Evolutionary conservation across 352 stramenopile species (phyloP).

Genomic region (Phytophthora pinifolia): DNA sequence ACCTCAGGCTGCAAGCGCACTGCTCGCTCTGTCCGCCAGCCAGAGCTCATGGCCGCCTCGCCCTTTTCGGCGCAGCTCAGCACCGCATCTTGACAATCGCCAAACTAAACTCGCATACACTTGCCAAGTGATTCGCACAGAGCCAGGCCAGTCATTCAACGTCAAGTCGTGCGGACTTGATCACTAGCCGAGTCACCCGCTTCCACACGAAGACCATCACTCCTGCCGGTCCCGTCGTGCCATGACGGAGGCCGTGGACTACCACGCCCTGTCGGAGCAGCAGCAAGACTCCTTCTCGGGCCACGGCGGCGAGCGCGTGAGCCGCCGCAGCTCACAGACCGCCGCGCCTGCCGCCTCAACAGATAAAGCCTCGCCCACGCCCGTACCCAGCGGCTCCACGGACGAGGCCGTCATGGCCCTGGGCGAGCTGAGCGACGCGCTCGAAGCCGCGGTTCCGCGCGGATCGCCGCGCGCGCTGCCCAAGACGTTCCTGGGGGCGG

Average conservation of each 20-base stretch:
- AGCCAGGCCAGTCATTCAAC: conserved; percentile 2
- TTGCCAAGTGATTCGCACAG: neutral
- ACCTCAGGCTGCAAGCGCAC: too few relatives aligned
- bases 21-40: neutral
- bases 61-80: conserved; percentile 2
- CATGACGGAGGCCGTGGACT: conserved; percentile 35
- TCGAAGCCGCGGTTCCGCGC: conserved; percentile 16
- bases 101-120: neutral
- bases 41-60: neutral
- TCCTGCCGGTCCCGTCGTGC: too few relatives aligned
- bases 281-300: conserved; percentile 25
- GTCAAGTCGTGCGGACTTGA: neutral
- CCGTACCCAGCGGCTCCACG: conserved; percentile 23
- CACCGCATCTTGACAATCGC: neutral
- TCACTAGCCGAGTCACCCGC: too few relatives aligned
- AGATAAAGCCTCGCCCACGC: conserved; percentile 26
- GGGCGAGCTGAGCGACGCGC: conserved; percentile 17
- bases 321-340: conserved; percentile 22
- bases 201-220: too few relatives aligned
- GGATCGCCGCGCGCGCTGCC: conserved; percentile 44
- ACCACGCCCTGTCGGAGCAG: conserved; percentile 35
- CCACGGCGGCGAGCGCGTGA: conserved; percentile 29
- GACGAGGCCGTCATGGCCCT: conserved; percentile 27
- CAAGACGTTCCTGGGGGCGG: conserved; percentile 40
- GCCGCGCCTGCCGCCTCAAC: conserved; percentile 7